Evolutionary conservation across 129 eudicot genomes (phyloP).

Genomic region (Centrapalus pauciflorus): DNA sequence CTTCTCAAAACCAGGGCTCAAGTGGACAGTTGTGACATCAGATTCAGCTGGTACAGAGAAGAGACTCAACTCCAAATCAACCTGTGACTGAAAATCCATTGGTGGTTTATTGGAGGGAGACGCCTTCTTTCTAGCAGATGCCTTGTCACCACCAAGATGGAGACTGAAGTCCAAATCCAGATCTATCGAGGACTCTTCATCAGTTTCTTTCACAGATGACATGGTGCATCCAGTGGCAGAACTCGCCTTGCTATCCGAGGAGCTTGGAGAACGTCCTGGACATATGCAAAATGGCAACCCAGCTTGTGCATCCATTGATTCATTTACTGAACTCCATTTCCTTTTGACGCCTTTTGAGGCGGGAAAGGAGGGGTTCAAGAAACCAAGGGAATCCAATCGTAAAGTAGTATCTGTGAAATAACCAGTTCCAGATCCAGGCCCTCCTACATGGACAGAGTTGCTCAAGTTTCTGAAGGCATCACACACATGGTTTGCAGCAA

Average conservation of each 20-base stretch:
- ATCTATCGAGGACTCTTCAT: constrained; percentile 88
- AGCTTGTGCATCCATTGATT: constrained; percentile 33
- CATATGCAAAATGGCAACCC: constrained; percentile 47
- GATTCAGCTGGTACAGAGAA: constrained; percentile 73
- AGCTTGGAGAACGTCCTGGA: constrained; percentile 74
- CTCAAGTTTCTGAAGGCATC: constrained; percentile 52
- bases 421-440: constrained; percentile 35
- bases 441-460: constrained; percentile 37
- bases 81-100: constrained; percentile 24
- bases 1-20: constrained; percentile 17
- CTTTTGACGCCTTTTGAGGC: constrained; percentile 65
- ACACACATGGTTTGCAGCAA: constrained; percentile 37
- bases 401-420: constrained; percentile 60
- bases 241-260: constrained; percentile 93
- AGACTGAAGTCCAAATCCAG: constrained; percentile 85
- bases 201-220: constrained; percentile 85
- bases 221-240: constrained; percentile 81
- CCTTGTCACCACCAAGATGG: constrained; percentile 73
- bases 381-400: constrained; percentile 65
- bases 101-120: constrained; percentile 22
- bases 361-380: constrained; percentile 22
- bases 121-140: constrained; percentile 41
- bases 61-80: constrained; percentile 73
- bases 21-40: constrained; percentile 51
- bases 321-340: constrained; percentile 60